These are phyloP conservation scores for Proteromonas lacertae DNA, from an alignment of 352 stramenopile species.

Conservation along the genomic window DNA sequence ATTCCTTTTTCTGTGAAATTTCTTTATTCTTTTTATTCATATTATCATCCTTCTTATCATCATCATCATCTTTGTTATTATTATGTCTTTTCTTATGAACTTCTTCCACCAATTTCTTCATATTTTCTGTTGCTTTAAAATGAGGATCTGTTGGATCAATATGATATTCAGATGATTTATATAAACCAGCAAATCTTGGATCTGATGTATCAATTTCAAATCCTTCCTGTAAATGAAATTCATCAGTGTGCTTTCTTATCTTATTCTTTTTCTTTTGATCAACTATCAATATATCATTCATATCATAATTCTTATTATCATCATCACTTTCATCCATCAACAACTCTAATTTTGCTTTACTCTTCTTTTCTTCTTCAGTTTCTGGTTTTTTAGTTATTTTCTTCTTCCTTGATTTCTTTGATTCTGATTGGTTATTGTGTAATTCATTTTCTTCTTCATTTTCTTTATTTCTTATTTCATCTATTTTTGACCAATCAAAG, in stretches of 20 bases:
- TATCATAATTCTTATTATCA: too few species aligned
- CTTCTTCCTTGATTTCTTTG: slow-evolving; percentile 10
- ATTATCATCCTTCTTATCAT: too few species aligned
- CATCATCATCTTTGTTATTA: too few species aligned
- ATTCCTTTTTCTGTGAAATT: too few species aligned
- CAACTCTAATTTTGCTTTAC: slow-evolving; percentile 9
- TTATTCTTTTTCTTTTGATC: too few species aligned
- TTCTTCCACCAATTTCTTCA: slow-evolving; percentile 21
- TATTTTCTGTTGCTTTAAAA: slow-evolving; percentile 27
- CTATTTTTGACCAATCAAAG: too few species aligned
- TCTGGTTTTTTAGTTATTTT: slow-evolving; percentile 19
- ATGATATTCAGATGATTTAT: slow-evolving; percentile 31
- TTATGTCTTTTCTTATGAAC: too few species aligned
- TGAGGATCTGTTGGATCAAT: slow-evolving; percentile 30
- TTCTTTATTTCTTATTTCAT: neutral
- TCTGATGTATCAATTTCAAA: slow-evolving; percentile 30
- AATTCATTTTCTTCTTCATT: neutral
- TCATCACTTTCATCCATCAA: too few species aligned
- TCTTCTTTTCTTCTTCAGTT: slow-evolving; percentile 20
- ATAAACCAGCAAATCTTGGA: slow-evolving; percentile 24
- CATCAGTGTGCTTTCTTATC: too few species aligned
- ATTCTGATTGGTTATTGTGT: neutral
- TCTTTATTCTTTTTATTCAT: too few species aligned
- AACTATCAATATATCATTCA: too few species aligned
- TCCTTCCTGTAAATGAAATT: slow-evolving; percentile 15